Base-by-base conservation (phyloP, 805 yeast genomes). In the Zygoascus bituminiphila region DNA sequence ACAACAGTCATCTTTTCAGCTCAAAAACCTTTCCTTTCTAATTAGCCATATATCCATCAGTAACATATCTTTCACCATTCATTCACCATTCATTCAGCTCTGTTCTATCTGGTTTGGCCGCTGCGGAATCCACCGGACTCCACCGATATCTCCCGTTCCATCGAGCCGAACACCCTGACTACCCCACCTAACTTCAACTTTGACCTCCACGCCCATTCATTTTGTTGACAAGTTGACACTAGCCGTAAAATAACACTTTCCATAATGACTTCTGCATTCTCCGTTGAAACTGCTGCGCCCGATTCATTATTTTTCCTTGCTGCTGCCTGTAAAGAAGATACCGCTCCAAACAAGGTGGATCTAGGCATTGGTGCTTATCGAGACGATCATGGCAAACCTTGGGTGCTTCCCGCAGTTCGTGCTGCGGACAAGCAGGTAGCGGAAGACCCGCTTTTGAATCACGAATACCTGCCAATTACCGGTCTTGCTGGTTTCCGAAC, bases 381-480 rank as follows among this genome's bases (percentile, higher is more conserved):
- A 63, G 86, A 81, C 63, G 76, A 79, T 58, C 58, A 66, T 52
- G 87, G 86, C 44, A 78, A 79, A 64, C 86, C 87, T 36, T 81
- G 84, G 83, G 77, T 81, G 42, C 68, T 81, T 44, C 85, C 85
- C 21, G 77, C 85, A 21, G 91, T 85, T 8, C 72, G 65, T 53
- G 62, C 68, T 47, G 95, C 94, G 41, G 95, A 88, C 67, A 64
- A 69, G 47, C 65, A 76, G 58, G 69, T 88, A 50, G 77, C 80
- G 41, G 76, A 79, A 10, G 82, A 83, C 46, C 78, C 81, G 6
- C 70, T 63, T 42, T 82, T 76, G 68, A 85, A 87, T 71, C 96
- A 88, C 67, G 97, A 88, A 67, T 88, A 88, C 67, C 73, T 88
- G 53, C 80, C 86, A n/a, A 88, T 88, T 60, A 68, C 82, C 9